Evolutionary conservation across 129 eudicot genomes (phyloP), one percentile per base, ranked within the genome.

Genomic region (Flaveria robusta): DNA sequence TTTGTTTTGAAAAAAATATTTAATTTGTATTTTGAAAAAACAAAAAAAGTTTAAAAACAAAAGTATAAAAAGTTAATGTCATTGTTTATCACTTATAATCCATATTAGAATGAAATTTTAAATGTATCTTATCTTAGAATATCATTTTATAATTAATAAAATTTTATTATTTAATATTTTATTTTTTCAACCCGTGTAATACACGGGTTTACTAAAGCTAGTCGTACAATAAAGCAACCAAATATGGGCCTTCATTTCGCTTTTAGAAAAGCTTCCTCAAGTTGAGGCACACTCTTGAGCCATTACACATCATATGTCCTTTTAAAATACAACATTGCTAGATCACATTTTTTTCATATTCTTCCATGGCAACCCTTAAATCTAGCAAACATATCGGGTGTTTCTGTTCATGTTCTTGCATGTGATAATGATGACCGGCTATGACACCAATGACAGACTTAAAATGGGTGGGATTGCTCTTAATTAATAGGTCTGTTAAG

Each of bases 151-250:
- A n/a, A n/a, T n/a, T n/a, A n/a, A n/a, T n/a, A n/a, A n/a, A n/a
- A n/a, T n/a, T n/a, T n/a, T n/a, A n/a, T n/a, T n/a, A n/a, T n/a
- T n/a, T n/a, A n/a, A n/a, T n/a, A n/a, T n/a, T n/a, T n/a, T n/a
- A n/a, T n/a, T n/a, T n/a, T n/a, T n/a, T n/a, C n/a, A n/a, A n/a
- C n/a, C n/a, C n/a, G n/a, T n/a, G n/a, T n/a, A n/a, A n/a, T n/a
- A n/a, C n/a, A n/a, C n/a, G n/a, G n/a, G n/a, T n/a, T n/a, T n/a
- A n/a, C n/a, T n/a, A n/a, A n/a, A n/a, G n/a, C n/a, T n/a, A n/a
- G n/a, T n/a, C n/a, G 78, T 93, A 87, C 96, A 93, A 93, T 96
- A 85, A 49, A 45, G 86, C 85, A 84, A 85, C 91, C 92, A 83
- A 63, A 62, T 63, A 23, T 4, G 71, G 82, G 88, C 42, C 64